Evolutionary conservation across 2,329 filamentous ascomycete species (phyloP).

Genomic region (Aspergillus proliferans): DNA sequence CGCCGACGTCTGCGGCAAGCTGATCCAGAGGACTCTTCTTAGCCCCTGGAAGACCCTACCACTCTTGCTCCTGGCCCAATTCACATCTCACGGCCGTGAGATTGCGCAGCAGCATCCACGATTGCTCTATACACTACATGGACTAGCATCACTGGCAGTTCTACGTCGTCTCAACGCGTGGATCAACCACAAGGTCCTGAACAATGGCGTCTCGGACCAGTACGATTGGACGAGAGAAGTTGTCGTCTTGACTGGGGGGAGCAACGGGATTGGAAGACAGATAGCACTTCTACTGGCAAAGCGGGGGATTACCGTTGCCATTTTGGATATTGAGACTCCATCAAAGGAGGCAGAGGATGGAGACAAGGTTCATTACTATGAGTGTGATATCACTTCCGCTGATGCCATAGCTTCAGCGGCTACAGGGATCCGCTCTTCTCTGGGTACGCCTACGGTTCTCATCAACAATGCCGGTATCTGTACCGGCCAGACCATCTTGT

Average conservation of each 20-base stretch:
- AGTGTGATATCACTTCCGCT: constrained; percentile 62
- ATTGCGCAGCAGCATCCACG: constrained; percentile 49
- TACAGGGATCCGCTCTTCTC: constrained; percentile 45
- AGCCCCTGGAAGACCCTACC: constrained; percentile 61
- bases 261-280: constrained; percentile 64
- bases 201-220: constrained; percentile 35
- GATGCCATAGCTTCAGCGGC: constrained; percentile 49
- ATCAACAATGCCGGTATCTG: constrained; percentile 38
- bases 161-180: constrained; percentile 45
- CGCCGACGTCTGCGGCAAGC: constrained; percentile 52
- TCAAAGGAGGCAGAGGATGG: constrained; percentile 18
- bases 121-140: constrained; percentile 48
- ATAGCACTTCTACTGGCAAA: constrained; percentile 62
- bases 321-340: constrained; percentile 51
- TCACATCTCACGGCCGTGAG: constrained; percentile 56
- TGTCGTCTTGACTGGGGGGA: constrained; percentile 68
- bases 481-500: constrained; percentile 55
- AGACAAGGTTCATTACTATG: constrained; percentile 55
- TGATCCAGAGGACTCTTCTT: constrained; percentile 56
- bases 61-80: constrained; percentile 56
- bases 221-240: constrained; percentile 60
- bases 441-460: constrained; percentile 62
- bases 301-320: constrained; percentile 59
- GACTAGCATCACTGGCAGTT: constrained; percentile 50
- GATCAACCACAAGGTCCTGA: constrained; percentile 46